Evolutionary conservation across 495 filamentous ascomycete genomes (phyloP), one percentile per base, ranked within the genome.

Genomic region (Aspergillus indologenus): DNA sequence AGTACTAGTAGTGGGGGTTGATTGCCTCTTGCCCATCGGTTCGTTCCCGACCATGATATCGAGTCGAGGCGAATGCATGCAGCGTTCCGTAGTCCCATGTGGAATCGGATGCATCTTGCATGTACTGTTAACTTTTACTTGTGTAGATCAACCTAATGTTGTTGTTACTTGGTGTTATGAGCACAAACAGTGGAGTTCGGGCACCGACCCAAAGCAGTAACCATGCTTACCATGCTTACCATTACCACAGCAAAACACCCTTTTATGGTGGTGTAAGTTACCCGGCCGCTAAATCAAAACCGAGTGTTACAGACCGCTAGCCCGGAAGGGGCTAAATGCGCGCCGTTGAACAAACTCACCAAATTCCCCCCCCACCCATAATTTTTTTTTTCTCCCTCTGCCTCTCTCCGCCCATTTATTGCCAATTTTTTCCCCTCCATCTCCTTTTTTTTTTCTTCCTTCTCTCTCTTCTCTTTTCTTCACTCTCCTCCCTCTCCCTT

Each of bases 381-480:
- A 55, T 61, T 61, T 57, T 51, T 56, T 47, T 21, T 23, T 58
- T 45, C 60, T 56, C 59, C 62, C 65, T 61, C 59, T 65, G 59
- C 57, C 62, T 57, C 58, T 61, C 26, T 61, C 54, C 60, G 62
- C 60, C 55, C 62, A 61, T 59, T 48, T 62, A 22, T 51, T 40
- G 34, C 34, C 34, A 11, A 60, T 61, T 50, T 61, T 58, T 52
- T 46, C 47, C 46, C 53, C 54, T 51, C 49, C 56, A 56, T 29
- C 57, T 59, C 59, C 64, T 59, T 60, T 61, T 60, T 58, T 53
- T 65, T 69, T 67, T 71, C 65, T 64, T 55, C 62, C 48, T 54
- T 61, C 61, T 57, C 47, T 56, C 51, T 21, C 29, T 58, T 21
- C 29, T 58, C 45, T 61, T 56, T 58, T 61, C 62, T 61, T 61